A percentile compares a stretch with the other conserved stretches of the same genome.
Evolutionary conservation across 2,329 filamentous ascomycete species (phyloP).

Genomic region (Arachnopeziza araneosa): DNA sequence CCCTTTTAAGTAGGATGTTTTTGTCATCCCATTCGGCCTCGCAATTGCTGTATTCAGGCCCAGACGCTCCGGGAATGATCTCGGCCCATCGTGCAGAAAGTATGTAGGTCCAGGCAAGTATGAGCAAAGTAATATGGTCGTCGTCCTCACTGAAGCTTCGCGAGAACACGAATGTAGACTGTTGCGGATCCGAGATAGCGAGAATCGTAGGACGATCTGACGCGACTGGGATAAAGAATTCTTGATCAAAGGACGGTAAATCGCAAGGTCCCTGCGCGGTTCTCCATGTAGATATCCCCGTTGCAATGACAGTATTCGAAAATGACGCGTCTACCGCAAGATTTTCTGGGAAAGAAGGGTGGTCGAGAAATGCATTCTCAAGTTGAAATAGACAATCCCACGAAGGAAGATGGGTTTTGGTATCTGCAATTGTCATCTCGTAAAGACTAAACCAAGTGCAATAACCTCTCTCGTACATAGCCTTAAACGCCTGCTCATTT

Average conservation of each 20-base stretch:
- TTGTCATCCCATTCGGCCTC: constrained; percentile 14
- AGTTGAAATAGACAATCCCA: constrained; percentile 13
- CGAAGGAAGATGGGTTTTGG: constrained; percentile 8
- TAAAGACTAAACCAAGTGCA: constrained; percentile 24
- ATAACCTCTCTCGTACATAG: constrained; percentile 27
- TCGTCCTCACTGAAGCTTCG: constrained; percentile 9
- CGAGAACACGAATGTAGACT: constrained; percentile 16
- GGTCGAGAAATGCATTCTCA: constrained; percentile 14
- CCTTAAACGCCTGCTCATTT: constrained; percentile 20
- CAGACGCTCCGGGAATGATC: constrained; percentile 24
- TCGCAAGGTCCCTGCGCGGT: constrained; percentile 14
- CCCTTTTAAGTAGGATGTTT: constrained; percentile 1
- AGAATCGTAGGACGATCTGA: constrained; percentile 17
- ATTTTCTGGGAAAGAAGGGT: constrained; percentile 21
- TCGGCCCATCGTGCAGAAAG: constrained; percentile 31
- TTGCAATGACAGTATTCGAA: constrained; percentile 20
- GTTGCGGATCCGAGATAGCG: constrained; percentile 10
- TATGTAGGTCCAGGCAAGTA: constrained; percentile 29
- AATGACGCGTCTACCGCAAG: constrained; percentile 15
- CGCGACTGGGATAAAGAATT: constrained; percentile 9
- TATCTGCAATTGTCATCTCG: constrained; percentile 15
- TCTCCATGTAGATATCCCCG: constrained; percentile 20
- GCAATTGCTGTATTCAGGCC: constrained; percentile 16
- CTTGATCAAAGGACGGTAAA: constrained; percentile 23
- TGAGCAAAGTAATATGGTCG: constrained; percentile 21